A percentile compares a stretch with the other conserved stretches of the same genome.
Evolutionary conservation across 2,329 filamentous ascomycete species (phyloP).

Genomic region (Colletotrichum sublineola): DNA sequence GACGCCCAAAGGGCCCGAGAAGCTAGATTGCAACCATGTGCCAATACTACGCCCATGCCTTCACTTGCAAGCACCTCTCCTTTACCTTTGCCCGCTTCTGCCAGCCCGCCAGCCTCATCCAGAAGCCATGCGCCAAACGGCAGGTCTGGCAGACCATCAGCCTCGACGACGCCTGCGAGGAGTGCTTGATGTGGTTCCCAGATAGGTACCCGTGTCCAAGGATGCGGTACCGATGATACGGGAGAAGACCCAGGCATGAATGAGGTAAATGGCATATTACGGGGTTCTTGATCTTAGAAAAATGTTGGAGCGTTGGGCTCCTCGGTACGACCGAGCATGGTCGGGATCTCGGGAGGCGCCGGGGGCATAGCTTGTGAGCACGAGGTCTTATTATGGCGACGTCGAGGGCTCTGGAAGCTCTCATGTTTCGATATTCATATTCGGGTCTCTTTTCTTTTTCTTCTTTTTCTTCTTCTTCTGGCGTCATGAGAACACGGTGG

Average conservation of each 20-base stretch:
- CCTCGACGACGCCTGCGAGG: conserved; percentile 53
- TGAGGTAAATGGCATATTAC: too few species aligned
- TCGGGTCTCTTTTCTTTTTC: background rate
- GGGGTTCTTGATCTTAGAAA: background rate
- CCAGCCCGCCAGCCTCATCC: conserved; percentile 52
- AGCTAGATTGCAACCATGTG: conserved; percentile 48
- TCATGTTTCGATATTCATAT: background rate
- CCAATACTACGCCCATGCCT: conserved; percentile 55
- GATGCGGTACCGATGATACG: conserved; percentile 28
- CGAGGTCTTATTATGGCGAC: background rate
- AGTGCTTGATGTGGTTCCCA: conserved; percentile 50
- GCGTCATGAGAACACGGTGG: background rate
- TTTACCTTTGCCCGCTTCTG: conserved; percentile 54
- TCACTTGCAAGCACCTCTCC: conserved; percentile 52
- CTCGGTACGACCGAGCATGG: background rate
- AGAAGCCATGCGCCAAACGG: conserved; percentile 52
- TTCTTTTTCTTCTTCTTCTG: background rate
- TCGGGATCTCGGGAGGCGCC: background rate
- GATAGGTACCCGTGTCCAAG: conserved; percentile 45
- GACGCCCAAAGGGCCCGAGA: background rate
- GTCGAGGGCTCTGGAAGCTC: background rate
- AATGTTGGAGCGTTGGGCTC: too few species aligned
- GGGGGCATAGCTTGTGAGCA: background rate
- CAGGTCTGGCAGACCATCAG: conserved; percentile 54
- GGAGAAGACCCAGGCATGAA: background rate